phyloP scores from a whole-genome alignment of 2,329 filamentous ascomycete species.

The Ophiocordyceps camponoti-leonardi region DNA sequence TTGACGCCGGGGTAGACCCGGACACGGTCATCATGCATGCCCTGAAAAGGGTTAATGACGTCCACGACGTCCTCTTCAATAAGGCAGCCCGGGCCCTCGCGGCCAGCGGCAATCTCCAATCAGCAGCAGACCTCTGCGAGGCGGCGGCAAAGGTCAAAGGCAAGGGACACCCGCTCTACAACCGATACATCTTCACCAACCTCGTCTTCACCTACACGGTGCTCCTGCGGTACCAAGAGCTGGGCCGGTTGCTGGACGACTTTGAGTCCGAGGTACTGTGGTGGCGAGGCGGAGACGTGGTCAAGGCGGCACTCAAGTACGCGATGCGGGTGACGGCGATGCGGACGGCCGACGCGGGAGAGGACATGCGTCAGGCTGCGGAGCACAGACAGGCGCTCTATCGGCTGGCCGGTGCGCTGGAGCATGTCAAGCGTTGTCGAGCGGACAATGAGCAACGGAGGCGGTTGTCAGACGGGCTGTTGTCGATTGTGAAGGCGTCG shows the following conservation, averaged over 20 bases:
- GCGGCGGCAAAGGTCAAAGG: conserved; percentile 20
- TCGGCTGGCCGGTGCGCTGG: conserved; percentile 8
- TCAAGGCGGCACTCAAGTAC: conserved; percentile 20
- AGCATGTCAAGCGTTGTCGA: conserved; percentile 9
- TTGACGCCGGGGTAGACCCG: conserved; percentile 15
- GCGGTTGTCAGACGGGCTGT: conserved; percentile 7
- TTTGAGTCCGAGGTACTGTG: conserved; percentile 14
- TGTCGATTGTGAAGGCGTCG: conserved; percentile 2
- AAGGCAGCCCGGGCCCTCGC: conserved; percentile 15
- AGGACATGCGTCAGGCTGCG: conserved; percentile 1
- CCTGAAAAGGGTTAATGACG: conserved; percentile 9
- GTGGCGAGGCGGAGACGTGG: conserved; percentile 19
- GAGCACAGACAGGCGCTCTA: conserved; percentile 10
- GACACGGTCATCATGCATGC: conserved; percentile 11
- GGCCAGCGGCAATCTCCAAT: conserved; percentile 11
- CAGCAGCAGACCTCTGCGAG: conserved; percentile 15
- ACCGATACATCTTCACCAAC: conserved; percentile 19
- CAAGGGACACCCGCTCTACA: conserved; percentile 17
- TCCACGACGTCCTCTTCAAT: conserved; percentile 19
- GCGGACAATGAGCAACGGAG: conserved; percentile 4
- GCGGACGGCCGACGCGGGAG: conserved; percentile 6
- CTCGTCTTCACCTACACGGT: conserved; percentile 17
- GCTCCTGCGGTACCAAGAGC: conserved; percentile 12
- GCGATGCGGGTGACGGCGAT: conserved; percentile 17
- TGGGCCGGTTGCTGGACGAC: conserved; percentile 12